Conservation (phyloP, 1,139 yeast species). For the Blastobotrys apis region DNA sequence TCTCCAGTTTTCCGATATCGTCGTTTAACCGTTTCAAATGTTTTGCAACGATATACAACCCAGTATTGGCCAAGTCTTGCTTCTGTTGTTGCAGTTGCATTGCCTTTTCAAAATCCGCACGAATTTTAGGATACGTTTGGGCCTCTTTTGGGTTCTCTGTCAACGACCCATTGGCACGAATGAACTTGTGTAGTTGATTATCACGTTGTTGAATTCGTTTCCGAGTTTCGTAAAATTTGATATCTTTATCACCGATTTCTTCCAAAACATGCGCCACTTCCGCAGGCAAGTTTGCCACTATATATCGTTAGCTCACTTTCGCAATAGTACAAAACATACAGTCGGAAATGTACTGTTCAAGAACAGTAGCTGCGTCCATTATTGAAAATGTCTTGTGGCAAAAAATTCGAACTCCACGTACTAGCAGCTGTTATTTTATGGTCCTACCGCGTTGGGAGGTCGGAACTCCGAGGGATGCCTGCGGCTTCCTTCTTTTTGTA, state of each 20-base stretch:
- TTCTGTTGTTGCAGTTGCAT: conserved; percentile 70
- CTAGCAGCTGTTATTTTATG: neutral
- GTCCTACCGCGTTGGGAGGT: no score
- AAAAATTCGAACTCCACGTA: no score
- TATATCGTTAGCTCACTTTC: no score
- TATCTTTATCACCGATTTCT: conserved; percentile 71
- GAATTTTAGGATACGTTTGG: conserved; percentile 59
- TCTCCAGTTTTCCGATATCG: conserved; percentile 70
- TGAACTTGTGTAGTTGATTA: conserved; percentile 72
- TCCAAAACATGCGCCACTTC: conserved; percentile 78
- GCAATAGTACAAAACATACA: no score
- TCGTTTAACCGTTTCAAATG: conserved; percentile 69
- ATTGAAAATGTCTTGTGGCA: neutral
- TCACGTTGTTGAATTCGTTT: conserved; percentile 70
- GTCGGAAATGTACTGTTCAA: conserved; percentile 71
- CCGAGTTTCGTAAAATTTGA: conserved; percentile 59
- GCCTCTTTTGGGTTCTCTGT: conserved; percentile 81
- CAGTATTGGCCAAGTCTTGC: conserved; percentile 75
- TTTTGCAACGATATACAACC: conserved; percentile 67
- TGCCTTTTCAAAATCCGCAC: conserved; percentile 61
- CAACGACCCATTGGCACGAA: conserved; percentile 77
- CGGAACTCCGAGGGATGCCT: no score
- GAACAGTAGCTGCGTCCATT: conserved; percentile 73
- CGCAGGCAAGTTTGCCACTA: conserved; percentile 85
- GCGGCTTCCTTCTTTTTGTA: no score